Conservation (phyloP, 768 basidiomycete genomes). For the Dendrothele bispora region DNA sequence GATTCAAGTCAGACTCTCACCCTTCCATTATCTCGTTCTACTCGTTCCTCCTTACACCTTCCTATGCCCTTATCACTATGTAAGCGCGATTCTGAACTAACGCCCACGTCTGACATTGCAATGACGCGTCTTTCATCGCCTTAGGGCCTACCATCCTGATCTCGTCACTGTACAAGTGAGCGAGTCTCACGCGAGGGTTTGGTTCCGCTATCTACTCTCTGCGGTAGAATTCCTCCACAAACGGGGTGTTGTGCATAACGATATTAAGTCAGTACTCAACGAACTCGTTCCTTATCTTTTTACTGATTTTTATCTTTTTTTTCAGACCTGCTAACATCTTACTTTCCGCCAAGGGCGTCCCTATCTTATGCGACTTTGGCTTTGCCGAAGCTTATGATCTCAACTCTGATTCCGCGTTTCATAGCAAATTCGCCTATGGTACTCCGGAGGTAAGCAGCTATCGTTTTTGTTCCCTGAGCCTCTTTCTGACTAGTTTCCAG, state of each 20-base stretch:
- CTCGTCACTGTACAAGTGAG: conserved; percentile 88
- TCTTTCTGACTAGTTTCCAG: conserved; percentile 33
- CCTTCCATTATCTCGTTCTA: conserved; percentile 93
- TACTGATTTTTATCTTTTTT: conserved; percentile 2
- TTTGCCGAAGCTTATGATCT: conserved; percentile 88
- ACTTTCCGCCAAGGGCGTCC: conserved; percentile 71
- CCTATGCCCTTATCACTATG: conserved; percentile 92
- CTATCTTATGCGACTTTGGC: conserved; percentile 94
- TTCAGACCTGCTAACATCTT: conserved; percentile 90
- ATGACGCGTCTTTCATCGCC: conserved; percentile 3
- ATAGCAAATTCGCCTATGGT: conserved; percentile 82
- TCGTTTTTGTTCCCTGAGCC: conserved; percentile 8
- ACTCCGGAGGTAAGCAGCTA: conserved; percentile 77
- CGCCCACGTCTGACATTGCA: conserved; percentile 13
- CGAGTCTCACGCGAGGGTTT: conserved; percentile 72
- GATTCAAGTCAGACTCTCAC: conserved; percentile 82
- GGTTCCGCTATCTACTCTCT: conserved; percentile 82
- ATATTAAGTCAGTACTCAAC: conserved; percentile 75
- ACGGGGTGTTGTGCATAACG: conserved; percentile 87
- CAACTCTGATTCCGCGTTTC: conserved; percentile 64
- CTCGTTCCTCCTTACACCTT: conserved; percentile 90
- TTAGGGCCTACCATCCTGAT: conserved; percentile 83
- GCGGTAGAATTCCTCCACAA: conserved; percentile 83
- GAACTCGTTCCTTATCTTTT: conserved; percentile 6
- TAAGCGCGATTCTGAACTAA: conserved; percentile 39